phyloP scores from a whole-genome alignment of 805 yeast species.

The Brettanomyces sp. region DNA sequence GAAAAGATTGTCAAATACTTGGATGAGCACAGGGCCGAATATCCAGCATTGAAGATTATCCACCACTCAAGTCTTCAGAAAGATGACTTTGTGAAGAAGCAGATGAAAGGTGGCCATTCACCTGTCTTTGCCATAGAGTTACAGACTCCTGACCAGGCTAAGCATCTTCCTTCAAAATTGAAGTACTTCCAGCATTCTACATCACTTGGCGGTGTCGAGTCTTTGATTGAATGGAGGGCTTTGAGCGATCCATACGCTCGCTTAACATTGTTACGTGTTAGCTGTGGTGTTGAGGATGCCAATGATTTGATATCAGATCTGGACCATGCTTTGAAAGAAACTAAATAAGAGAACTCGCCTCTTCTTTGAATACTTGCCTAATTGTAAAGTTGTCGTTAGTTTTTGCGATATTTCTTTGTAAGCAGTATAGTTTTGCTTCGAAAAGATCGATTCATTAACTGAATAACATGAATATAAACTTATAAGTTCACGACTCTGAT shows the following conservation, averaged over 20 bases:
- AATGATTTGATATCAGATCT: constrained; percentile 73
- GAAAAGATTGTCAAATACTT: constrained; percentile 52
- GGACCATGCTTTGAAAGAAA: constrained; percentile 36
- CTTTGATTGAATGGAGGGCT: constrained; percentile 85
- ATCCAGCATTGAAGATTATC: constrained; percentile 41
- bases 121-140: constrained; percentile 72
- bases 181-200: constrained; percentile 83
- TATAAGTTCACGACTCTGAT: too few relatives aligned
- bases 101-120: constrained; percentile 52
- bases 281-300: constrained; percentile 71
- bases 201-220: constrained; percentile 87
- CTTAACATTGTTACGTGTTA: constrained; percentile 56
- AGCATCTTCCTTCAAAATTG: constrained; percentile 51
- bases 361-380: too few relatives aligned
- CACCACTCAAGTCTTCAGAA: constrained; percentile 72
- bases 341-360: not conserved
- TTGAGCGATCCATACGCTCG: constrained; percentile 53
- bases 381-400: too few relatives aligned
- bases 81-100: constrained; percentile 57
- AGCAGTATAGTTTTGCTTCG: too few relatives aligned
- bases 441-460: too few relatives aligned
- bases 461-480: too few relatives aligned
- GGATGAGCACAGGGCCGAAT: constrained; percentile 36
- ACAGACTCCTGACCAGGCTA: constrained; percentile 43
- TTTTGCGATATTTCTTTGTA: too few relatives aligned